These are phyloP conservation scores for Ceratobasidium sp. DNA, from an alignment of 1,284 basidiomycete genomes.

Conservation along the genomic window DNA sequence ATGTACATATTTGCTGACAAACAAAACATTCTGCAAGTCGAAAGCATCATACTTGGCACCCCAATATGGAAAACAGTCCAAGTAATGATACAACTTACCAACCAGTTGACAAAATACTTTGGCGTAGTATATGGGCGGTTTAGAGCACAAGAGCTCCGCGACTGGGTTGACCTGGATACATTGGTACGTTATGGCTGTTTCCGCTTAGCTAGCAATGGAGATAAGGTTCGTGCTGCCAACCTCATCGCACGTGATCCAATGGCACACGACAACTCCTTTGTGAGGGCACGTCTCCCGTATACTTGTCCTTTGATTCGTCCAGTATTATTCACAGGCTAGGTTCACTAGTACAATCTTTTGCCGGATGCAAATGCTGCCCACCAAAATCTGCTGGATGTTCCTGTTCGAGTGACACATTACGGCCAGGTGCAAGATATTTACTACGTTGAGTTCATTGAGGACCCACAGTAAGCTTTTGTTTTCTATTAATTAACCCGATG, in stretches of 20 bases:
- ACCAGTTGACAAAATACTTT: no score
- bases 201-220: slow-evolving; percentile 21
- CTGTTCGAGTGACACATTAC: not conserved
- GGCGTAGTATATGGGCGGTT: no score
- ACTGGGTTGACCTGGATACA: not conserved
- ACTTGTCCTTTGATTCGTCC: not conserved
- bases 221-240: slow-evolving; percentile 8
- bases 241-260: not conserved
- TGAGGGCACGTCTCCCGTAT: not conserved
- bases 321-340: not conserved
- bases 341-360: slow-evolving; percentile 8
- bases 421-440: slow-evolving; percentile 13
- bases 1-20: no score
- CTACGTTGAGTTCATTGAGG: slow-evolving; percentile 8
- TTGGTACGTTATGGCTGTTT: slow-evolving; percentile 23
- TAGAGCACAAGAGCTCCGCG: not conserved
- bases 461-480: not conserved
- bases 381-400: not conserved
- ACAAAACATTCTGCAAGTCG: not conserved
- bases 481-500: not conserved
- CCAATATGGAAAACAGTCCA: no score
- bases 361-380: no score
- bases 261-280: slow-evolving; percentile 33
- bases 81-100: no score
- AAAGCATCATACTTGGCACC: no score